Evolutionary conservation across 2,329 filamentous ascomycete genomes (phyloP).

Genomic region (Alternaria arbusti): DNA sequence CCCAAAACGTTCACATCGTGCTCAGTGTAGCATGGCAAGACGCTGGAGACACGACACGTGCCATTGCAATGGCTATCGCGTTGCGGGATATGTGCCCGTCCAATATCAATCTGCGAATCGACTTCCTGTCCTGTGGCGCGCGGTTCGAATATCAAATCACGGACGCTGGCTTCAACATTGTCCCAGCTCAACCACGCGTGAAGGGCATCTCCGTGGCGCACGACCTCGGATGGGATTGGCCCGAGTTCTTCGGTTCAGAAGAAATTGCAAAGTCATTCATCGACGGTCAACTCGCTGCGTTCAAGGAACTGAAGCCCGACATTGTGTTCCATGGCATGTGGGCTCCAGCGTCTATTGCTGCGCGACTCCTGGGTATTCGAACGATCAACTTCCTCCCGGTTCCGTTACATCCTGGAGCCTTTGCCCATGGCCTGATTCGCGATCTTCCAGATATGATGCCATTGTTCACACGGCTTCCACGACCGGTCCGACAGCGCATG

Average conservation of each 20-base stretch:
- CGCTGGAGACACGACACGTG: conserved; percentile 42
- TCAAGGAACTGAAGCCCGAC: conserved; percentile 37
- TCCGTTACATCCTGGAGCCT: conserved; percentile 36
- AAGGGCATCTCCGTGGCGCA: conserved; percentile 41
- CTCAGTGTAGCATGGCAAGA: conserved; percentile 44
- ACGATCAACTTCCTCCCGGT: conserved; percentile 44
- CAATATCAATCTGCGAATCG: conserved; percentile 32
- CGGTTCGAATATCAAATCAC: conserved; percentile 41
- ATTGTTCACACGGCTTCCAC: conserved; percentile 38
- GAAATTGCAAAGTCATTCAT: conserved; percentile 42
- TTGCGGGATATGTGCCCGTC: conserved; percentile 38
- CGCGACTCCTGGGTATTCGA: conserved; percentile 37
- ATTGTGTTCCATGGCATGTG: conserved; percentile 46
- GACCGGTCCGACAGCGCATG: conserved; percentile 33
- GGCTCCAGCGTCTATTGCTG: conserved; percentile 41
- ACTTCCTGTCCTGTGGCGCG: conserved; percentile 40
- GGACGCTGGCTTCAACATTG: conserved; percentile 41
- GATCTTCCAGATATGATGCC: conserved; percentile 44
- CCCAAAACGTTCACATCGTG: conserved; percentile 30
- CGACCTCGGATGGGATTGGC: conserved; percentile 44
- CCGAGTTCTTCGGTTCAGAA: conserved; percentile 42
- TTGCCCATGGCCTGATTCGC: conserved; percentile 38
- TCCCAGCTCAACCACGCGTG: conserved; percentile 38
- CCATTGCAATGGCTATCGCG: conserved; percentile 37
- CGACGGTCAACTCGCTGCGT: conserved; percentile 39